Base-by-base conservation (phyloP, 169 alveolate species). In the Cryptosporidium canis region DNA sequence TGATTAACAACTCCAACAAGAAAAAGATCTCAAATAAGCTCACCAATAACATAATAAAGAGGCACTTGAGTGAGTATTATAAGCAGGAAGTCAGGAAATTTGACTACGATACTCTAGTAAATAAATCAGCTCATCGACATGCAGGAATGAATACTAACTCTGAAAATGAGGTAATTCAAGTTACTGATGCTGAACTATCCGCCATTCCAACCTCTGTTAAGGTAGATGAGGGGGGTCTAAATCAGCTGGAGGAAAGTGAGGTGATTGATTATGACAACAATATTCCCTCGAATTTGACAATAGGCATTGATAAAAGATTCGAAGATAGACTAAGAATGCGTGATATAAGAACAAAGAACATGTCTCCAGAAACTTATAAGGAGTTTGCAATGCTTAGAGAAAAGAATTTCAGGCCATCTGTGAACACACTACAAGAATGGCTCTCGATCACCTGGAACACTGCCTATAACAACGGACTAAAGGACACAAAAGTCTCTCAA, bases 321-420 rank as follows among this genome's bases (percentile, higher is more conserved):
- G 87, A 77, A 35, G 33, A 77, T 58, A 39, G 87, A 39, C 87
- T 77, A 12, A 77, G 61, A 41, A 27, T 77, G 27, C 16, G 87
- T 21, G 87, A 77, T 58, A 63, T 58, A 24, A 56, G 71, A 58
- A 77, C 87, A 11, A 77, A 48, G 35, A 77, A 77, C 21, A 77
- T 77, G 87, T 61, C 87, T 9, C 63, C 87, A 37, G 87, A 77
- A 14, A 21, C 16, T 8, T 77, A 77, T 55, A 77, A 77, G 27
- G 87, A 77, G 37, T 77, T 77, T 77, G 87, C 87, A 56, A 43
- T 77, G 61, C 35, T 77, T 11, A 35, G 87, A 21, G 87, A 77
- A 56, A 77, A 77, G 48, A 77, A 77, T 16, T 77, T 77, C 16
- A 55, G 87, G 61, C 71, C 87, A 2, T 77, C 87, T 14, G 43